These are phyloP conservation scores for Artemisia tridentata DNA, from an alignment of 129 eudicot species.

Conservation along the genomic window DNA sequence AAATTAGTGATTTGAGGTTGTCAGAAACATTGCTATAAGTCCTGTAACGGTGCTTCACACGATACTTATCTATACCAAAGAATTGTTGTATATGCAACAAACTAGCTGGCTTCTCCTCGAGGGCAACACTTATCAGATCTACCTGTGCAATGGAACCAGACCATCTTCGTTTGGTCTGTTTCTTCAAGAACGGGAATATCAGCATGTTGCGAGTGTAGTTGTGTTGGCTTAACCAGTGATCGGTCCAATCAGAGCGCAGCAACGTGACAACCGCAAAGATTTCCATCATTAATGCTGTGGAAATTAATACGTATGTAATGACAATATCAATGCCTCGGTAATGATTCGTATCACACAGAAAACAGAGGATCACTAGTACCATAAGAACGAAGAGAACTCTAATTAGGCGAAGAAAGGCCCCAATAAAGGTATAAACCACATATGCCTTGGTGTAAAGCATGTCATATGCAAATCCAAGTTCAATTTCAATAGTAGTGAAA, in stretches of 20 bases:
- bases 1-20: background rate
- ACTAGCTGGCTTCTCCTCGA: constrained; percentile 27
- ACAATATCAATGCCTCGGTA: constrained; percentile 28
- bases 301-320: constrained; percentile 41
- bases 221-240: constrained; percentile 37
- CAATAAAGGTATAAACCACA: constrained; percentile 25
- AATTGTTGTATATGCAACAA: constrained; percentile 25
- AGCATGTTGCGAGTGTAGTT: constrained; percentile 19
- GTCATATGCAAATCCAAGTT: no score
- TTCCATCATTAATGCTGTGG: constrained; percentile 33
- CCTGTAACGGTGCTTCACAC: background rate
- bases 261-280: constrained; percentile 22
- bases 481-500: no score
- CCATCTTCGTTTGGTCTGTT: constrained; percentile 39
- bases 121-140: constrained; percentile 33
- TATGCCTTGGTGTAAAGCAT: constrained; percentile 46
- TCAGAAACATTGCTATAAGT: background rate
- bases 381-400: constrained; percentile 15
- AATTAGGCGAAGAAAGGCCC: constrained; percentile 30
- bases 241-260: constrained; percentile 46
- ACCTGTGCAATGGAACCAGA: constrained; percentile 49
- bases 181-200: background rate
- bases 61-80: constrained; percentile 16
- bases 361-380: constrained; percentile 21
- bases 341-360: constrained; percentile 4